Conservation (phyloP, 108 stramenopile species). For the Fistulifera pelliculosa region DNA sequence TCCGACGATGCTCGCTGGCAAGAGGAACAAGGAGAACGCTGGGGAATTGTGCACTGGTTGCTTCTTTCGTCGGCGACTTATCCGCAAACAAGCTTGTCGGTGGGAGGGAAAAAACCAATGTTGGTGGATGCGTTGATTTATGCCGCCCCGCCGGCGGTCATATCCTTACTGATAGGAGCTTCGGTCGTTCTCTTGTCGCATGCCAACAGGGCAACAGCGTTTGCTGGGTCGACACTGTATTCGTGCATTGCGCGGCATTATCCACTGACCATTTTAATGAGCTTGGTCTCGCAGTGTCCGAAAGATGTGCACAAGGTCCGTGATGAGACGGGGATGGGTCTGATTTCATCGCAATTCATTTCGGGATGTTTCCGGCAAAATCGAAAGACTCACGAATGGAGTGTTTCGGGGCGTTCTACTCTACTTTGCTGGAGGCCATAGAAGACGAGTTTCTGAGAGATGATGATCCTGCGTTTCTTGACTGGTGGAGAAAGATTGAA, state of each 20-base stretch:
- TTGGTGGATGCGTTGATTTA: slow-evolving; percentile 12
- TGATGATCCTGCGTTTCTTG: slow-evolving; percentile 2
- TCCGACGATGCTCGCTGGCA: slow-evolving; percentile 9
- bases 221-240: slow-evolving; percentile 7
- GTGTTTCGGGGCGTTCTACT: neutral
- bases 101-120: slow-evolving; percentile 13
- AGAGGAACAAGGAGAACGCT: slow-evolving; percentile 12
- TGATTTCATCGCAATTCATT: slow-evolving; percentile 14
- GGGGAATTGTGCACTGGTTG: slow-evolving; percentile 15
- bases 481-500: slow-evolving; percentile 22
- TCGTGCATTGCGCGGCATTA: slow-evolving; percentile 6
- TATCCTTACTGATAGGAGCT: slow-evolving; percentile 15
- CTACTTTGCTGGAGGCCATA: neutral
- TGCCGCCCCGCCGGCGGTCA: slow-evolving; percentile 16
- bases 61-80: slow-evolving; percentile 10
- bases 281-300: slow-evolving; percentile 10
- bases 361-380: slow-evolving; percentile 4
- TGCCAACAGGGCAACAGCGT: slow-evolving; percentile 8
- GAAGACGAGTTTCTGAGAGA: neutral
- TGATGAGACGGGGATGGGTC: slow-evolving; percentile 17
- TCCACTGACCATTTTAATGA: slow-evolving; percentile 10
- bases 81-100: slow-evolving; percentile 5
- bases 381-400: neutral
- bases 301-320: slow-evolving; percentile 9
- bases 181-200: neutral